Percentiles rank a stretch among this genome's conserved stretches.
Evolutionary conservation across 2,329 filamentous ascomycete species (phyloP).

Genomic region (Pyrenochaeta sp.): DNA sequence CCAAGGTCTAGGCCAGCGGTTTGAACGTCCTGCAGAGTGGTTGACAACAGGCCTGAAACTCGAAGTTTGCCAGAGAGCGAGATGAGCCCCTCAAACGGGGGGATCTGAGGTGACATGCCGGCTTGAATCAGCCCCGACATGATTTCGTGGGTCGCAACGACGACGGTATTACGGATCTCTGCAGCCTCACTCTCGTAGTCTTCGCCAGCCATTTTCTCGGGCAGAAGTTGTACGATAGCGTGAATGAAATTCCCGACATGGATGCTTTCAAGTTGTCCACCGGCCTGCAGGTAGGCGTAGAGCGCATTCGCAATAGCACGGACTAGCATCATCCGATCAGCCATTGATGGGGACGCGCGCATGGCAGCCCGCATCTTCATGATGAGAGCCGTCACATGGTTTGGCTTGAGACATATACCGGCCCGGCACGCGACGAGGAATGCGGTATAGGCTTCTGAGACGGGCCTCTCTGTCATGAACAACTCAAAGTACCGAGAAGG

Average conservation of each 20-base stretch:
- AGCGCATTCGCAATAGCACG: constrained; percentile 53
- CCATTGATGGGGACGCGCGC: constrained; percentile 15
- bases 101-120: constrained; percentile 31
- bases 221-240: constrained; percentile 40
- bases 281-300: constrained; percentile 53
- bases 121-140: constrained; percentile 35
- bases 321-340: constrained; percentile 37
- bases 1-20: constrained; percentile 27
- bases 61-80: constrained; percentile 38
- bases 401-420: constrained; percentile 46
- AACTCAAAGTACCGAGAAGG: constrained; percentile 55
- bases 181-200: constrained; percentile 28
- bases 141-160: constrained; percentile 32
- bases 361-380: constrained; percentile 40
- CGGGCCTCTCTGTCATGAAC: constrained; percentile 56
- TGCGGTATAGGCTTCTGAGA: constrained; percentile 57
- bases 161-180: constrained; percentile 31
- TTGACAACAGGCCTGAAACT: constrained; percentile 33
- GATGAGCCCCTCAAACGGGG: constrained; percentile 39
- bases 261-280: constrained; percentile 45
- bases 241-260: constrained; percentile 51
- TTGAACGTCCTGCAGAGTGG: constrained; percentile 34
- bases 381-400: constrained; percentile 45
- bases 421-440: constrained; percentile 59
- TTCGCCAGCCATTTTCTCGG: constrained; percentile 20